Evolutionary conservation across 1,139 yeast species (phyloP), one percentile per base, ranked within the genome.

Genomic region (Taphrina pruni): DNA sequence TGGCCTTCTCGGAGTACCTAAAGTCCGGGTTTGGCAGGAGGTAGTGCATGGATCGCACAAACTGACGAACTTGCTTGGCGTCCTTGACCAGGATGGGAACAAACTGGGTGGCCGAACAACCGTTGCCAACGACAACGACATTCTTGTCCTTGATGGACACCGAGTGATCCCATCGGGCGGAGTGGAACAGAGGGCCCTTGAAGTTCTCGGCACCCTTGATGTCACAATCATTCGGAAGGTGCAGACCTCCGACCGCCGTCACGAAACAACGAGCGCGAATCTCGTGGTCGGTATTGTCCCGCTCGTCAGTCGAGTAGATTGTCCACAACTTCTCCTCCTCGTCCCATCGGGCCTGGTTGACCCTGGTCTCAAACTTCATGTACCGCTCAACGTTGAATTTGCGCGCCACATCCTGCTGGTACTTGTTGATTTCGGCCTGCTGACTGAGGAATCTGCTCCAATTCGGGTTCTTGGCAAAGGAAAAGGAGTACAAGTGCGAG

Each of bases 41-140:
- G 21, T 46, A 65, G 57, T 65, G 69, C 64, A 58, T 58, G 8
- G 69, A 65, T 8, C 69, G 64, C 41, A 65, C 69, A 43, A 65
- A 57, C 36, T 65, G 69, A 9, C 64, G 64, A 38, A 65, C 64
- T 17, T 38, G 51, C 54, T 57, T 65, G 60, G 64, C 69, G 6
- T 65, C 64, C 52, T 57, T 57, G 39, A 52, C 61, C 17, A 65
- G 50, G 17, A 65, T 65, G n/a, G 75, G 75, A 26, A 76, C 72
- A 6, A 76, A 71, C 66, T 76, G 78, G 46, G 74, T 72, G 1
- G 76, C 78, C 6, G 77, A 72, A 35, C 76, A 75, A n/a, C 78
- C 78, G 45, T 74, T 72, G 6, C 78, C 78, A 36, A 76, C 73
- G 8, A 76, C 73, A n/a, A 75, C 75, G 32, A 76, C 73, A 17